Evolutionary conservation across 2,329 filamentous ascomycete genomes (phyloP).

Genomic region (Penicillium sp.): DNA sequence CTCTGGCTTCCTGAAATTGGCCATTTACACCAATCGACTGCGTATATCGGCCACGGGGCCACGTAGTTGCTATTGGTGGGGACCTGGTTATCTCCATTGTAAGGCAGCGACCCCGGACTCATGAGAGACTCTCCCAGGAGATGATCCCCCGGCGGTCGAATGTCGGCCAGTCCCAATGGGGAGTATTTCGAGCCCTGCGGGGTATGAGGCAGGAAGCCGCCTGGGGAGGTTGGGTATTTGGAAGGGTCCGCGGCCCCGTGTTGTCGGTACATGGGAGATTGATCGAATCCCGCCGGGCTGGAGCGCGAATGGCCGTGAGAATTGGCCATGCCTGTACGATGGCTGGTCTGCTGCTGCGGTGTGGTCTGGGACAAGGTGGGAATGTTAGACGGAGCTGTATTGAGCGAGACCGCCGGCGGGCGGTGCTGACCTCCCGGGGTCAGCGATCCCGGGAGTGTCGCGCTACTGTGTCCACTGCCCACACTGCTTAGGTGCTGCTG

Average conservation of each 20-base stretch:
- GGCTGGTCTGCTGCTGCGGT: slow-evolving; percentile 43
- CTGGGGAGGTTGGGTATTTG: slow-evolving; percentile 54
- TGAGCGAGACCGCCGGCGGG: slow-evolving; percentile 48
- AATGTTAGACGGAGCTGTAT: slow-evolving; percentile 53
- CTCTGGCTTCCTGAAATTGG: slow-evolving; percentile 58
- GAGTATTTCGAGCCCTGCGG: slow-evolving; percentile 65
- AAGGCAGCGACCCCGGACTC: slow-evolving; percentile 52
- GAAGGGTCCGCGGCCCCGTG: slow-evolving; percentile 58
- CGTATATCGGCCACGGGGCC: slow-evolving; percentile 91
- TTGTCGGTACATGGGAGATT: slow-evolving; percentile 54
- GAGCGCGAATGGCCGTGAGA: slow-evolving; percentile 77
- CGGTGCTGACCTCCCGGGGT: slow-evolving; percentile 51
- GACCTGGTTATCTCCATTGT: slow-evolving; percentile 61
- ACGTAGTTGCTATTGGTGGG: slow-evolving; percentile 83
- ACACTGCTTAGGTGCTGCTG: slow-evolving; percentile 40
- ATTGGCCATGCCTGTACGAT: slow-evolving; percentile 58
- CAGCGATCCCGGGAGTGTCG: slow-evolving; percentile 53
- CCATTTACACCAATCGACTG: slow-evolving; percentile 99
- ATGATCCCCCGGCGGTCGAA: slow-evolving; percentile 78
- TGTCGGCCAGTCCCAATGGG: slow-evolving; percentile 84
- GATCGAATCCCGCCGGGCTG: slow-evolving; percentile 63
- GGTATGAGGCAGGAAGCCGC: slow-evolving; percentile 48
- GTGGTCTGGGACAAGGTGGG: slow-evolving; percentile 51
- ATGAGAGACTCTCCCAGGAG: slow-evolving; percentile 66
- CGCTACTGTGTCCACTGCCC: slow-evolving; percentile 31